phyloP scores from a whole-genome alignment of 192 early-diverging fungal genomes.

The Linnemannia zychae region DNA sequence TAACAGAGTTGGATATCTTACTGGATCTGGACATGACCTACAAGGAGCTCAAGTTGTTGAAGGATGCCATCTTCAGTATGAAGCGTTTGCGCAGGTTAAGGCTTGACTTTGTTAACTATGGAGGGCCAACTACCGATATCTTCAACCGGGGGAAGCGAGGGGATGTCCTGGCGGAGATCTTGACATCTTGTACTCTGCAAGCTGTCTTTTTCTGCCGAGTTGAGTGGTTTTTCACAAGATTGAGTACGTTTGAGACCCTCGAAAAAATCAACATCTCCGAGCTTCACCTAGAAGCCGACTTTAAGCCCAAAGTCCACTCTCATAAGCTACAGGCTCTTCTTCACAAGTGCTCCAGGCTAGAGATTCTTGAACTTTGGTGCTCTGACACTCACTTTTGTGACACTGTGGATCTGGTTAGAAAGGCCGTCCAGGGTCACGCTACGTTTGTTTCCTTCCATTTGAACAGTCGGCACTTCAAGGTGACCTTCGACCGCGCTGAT shows the following conservation, averaged over 20 bases:
- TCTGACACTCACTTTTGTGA: background rate
- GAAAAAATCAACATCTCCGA: background rate
- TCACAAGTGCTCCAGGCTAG: conserved; percentile 1
- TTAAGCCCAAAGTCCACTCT: conserved; percentile 6
- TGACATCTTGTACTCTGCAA: background rate
- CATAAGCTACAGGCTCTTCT: conserved; percentile 5
- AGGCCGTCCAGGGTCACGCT: background rate
- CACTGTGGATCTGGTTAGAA: conserved; percentile 20
- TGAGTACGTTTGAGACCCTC: background rate
- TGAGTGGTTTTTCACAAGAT: conserved; percentile 11
- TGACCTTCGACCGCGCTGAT: conserved; percentile 16
- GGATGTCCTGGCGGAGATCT: conserved; percentile 1
- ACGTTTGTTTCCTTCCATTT: conserved; percentile 7
- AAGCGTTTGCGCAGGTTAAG: background rate
- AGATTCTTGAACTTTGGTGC: background rate
- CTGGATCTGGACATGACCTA: conserved; percentile 13
- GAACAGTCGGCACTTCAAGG: conserved; percentile 5
- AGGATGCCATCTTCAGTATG: background rate
- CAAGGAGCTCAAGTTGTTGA: background rate
- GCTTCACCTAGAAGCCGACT: conserved; percentile 20
- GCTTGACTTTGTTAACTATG: background rate
- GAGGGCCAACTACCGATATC: background rate
- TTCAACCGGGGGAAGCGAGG: conserved; percentile 3
- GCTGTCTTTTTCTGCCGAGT: background rate
- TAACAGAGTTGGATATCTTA: background rate